Percentiles rank a stretch among this genome's conserved stretches.
These are phyloP conservation scores for Sporisorium sorghi DNA, from an alignment of 1,284 basidiomycete species.

Conservation along the genomic window DNA sequence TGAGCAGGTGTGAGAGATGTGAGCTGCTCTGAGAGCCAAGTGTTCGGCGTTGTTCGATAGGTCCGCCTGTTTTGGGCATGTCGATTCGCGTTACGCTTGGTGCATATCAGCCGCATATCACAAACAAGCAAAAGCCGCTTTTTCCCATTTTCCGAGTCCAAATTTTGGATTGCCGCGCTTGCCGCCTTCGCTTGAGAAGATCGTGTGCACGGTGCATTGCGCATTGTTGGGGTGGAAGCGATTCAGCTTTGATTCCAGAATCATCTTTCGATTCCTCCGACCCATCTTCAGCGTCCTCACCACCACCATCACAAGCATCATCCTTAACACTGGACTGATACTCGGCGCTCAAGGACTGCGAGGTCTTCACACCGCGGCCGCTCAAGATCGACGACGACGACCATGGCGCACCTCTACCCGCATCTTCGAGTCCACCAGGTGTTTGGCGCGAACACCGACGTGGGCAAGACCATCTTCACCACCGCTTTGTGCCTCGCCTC, in stretches of 20 bases:
- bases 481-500: conserved; percentile 66
- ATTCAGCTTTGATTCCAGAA: too few relatives aligned
- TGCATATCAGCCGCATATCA: background rate
- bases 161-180: conserved; percentile 6
- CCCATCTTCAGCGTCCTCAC: too few relatives aligned
- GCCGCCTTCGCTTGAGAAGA: background rate
- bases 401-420: conserved; percentile 53
- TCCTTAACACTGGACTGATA: too few relatives aligned
- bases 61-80: conserved; percentile 4
- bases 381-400: too few relatives aligned
- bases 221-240: conserved; percentile 4
- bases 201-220: too few relatives aligned
- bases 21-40: background rate
- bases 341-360: background rate
- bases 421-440: conserved; percentile 61
- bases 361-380: too few relatives aligned
- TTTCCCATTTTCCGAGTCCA: conserved; percentile 13
- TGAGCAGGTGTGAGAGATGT: background rate
- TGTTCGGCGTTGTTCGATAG: conserved; percentile 36
- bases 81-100: conserved; percentile 18
- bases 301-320: background rate
- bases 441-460: conserved; percentile 69
- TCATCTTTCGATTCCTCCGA: too few relatives aligned
- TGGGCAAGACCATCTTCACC: conserved; percentile 69
- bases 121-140: conserved; percentile 24